These are phyloP conservation scores for Betula pendula DNA, from an alignment of 306 rosid genomes.

Conservation along the genomic window DNA sequence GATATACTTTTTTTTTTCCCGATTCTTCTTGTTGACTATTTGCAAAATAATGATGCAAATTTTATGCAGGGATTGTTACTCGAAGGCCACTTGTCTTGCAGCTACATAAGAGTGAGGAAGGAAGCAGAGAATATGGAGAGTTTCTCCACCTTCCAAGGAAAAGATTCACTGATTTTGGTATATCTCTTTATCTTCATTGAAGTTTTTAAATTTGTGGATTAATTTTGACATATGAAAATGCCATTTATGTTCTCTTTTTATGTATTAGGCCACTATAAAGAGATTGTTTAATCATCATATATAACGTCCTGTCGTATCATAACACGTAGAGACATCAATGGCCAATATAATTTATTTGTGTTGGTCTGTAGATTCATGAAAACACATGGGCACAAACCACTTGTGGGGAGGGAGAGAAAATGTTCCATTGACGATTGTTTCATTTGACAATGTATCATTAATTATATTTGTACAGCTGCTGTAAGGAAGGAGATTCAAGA, in stretches of 20 bases:
- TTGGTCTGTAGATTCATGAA: neutral
- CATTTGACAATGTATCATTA: neutral
- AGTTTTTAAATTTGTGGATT: constrained; percentile 1
- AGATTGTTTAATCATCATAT: neutral
- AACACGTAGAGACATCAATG: neutral
- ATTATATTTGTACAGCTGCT: constrained; percentile 55
- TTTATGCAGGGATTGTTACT: constrained; percentile 81
- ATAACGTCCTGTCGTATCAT: neutral
- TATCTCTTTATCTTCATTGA: constrained; percentile 1
- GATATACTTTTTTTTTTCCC: neutral
- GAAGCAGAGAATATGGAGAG: constrained; percentile 89
- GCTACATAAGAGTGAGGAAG: constrained; percentile 77
- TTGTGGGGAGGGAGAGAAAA: neutral
- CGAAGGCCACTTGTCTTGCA: constrained; percentile 91
- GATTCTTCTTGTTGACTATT: neutral
- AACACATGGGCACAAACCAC: neutral
- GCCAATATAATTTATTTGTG: neutral
- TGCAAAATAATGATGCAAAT: constrained; percentile 24
- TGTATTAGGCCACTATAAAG: neutral
- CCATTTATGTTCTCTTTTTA: neutral
- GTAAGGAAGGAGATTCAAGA: constrained; percentile 95
- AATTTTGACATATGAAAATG: neutral
- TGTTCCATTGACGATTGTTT: neutral
- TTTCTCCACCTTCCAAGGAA: constrained; percentile 85
- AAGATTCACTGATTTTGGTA: constrained; percentile 78